phyloP scores from a whole-genome alignment of 441 rosid species.

The Gossypium davidsonii region DNA sequence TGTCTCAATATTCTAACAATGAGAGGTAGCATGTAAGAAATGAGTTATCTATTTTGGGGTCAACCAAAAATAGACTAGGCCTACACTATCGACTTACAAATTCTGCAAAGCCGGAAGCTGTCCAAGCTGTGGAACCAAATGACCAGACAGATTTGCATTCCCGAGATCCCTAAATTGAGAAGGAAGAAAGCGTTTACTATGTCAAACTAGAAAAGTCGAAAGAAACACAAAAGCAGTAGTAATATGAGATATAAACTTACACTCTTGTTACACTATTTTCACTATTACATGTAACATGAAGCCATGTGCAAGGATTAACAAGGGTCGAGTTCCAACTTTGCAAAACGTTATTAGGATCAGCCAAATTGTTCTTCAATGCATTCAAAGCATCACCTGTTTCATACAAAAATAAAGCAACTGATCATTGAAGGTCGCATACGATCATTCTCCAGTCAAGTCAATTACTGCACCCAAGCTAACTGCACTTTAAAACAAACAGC shows the following conservation, averaged over 20 bases:
- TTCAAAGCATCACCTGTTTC: slow-evolving; percentile 59
- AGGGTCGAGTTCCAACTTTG: slow-evolving; percentile 70
- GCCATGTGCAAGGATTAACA: slow-evolving; percentile 72
- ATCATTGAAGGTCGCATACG: neutral
- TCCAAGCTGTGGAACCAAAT: slow-evolving; percentile 38
- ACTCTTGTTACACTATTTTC: slow-evolving; percentile 68
- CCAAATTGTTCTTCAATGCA: slow-evolving; percentile 37
- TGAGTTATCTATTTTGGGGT: neutral
- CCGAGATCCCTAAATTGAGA: slow-evolving; percentile 63
- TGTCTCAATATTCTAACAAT: neutral
- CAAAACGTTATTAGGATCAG: slow-evolving; percentile 60
- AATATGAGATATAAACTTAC: slow-evolving; percentile 32
- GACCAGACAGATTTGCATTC: slow-evolving; percentile 79
- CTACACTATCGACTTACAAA: neutral
- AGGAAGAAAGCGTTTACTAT: neutral
- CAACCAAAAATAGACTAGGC: neutral
- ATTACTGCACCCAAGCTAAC: neutral
- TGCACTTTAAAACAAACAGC: neutral
- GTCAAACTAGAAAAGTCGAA: neutral
- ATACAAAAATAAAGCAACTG: neutral
- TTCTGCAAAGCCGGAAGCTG: slow-evolving; percentile 67
- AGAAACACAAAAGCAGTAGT: neutral
- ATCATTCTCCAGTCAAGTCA: neutral
- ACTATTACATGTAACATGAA: slow-evolving; percentile 58
- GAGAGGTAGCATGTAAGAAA: too few species aligned